Conservation (phyloP, 78 protist species). For the Dictyostelium firmibasis region DNA sequence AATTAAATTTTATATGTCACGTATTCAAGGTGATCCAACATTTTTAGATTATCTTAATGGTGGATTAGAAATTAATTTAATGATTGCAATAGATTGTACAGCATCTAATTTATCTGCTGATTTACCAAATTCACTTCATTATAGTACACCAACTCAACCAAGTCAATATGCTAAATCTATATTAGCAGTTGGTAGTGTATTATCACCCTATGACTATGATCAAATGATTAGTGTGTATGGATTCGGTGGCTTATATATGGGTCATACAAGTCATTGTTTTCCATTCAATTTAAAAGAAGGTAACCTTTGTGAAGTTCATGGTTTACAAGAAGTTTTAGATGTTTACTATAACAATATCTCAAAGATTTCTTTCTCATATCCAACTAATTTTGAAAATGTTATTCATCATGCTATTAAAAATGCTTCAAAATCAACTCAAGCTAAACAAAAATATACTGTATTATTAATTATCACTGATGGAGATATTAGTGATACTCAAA, state of each 20-base stretch:
- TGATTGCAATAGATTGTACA: conserved; percentile 93
- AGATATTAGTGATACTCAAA: conserved; percentile 81
- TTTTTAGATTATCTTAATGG: conserved; percentile 83
- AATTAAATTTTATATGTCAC: neutral
- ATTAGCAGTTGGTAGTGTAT: neutral
- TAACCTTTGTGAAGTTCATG: neutral
- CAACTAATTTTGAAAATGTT: conserved; percentile 71
- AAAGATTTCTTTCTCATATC: conserved; percentile 38
- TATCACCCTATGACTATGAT: conserved; percentile 12
- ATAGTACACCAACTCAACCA: neutral
- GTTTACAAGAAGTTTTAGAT: conserved; percentile 33
- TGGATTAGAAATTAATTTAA: conserved; percentile 78
- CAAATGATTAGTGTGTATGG: conserved; percentile 79
- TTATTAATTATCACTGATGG: conserved; percentile 89
- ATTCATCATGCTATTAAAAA: conserved; percentile 28
- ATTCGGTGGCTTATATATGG: conserved; percentile 87
- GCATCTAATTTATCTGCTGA: conserved; percentile 78
- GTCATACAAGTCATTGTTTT: conserved; percentile 61
- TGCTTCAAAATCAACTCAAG: neutral
- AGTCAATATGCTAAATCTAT: conserved; percentile 1
- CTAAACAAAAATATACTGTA: conserved; percentile 57
- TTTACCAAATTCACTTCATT: conserved; percentile 77
- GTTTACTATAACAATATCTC: conserved; percentile 31
- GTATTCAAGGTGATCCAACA: conserved; percentile 23
- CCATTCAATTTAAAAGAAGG: neutral